Evolutionary conservation across 1,284 basidiomycete genomes (phyloP).

Genomic region (Marasmius sp.): DNA sequence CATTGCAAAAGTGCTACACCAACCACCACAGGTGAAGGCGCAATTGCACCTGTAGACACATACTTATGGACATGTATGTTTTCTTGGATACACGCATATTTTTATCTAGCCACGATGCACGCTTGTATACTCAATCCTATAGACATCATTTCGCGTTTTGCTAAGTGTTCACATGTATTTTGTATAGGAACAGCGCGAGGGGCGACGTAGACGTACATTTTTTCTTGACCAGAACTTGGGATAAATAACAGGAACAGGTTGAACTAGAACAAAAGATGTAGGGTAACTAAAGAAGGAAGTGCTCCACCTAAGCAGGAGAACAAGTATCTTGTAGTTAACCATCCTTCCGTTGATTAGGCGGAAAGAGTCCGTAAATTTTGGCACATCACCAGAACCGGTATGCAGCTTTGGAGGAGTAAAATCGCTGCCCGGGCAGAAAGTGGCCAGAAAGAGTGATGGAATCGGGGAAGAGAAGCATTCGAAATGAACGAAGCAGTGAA

Average conservation of each 20-base stretch:
- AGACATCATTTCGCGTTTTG: too few relatives aligned
- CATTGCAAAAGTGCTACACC: slow-evolving; percentile 45
- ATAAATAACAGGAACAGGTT: background rate
- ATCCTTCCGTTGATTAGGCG: slow-evolving; percentile 51
- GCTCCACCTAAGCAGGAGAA: slow-evolving; percentile 30
- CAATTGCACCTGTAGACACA: background rate
- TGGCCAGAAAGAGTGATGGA: slow-evolving; percentile 36
- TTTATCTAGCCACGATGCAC: too few relatives aligned
- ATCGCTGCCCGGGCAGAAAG: slow-evolving; percentile 72
- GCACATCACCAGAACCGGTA: slow-evolving; percentile 72
- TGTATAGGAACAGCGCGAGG: too few relatives aligned
- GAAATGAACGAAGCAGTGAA: too few relatives aligned
- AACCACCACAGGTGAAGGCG: background rate
- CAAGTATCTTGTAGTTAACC: slow-evolving; percentile 37
- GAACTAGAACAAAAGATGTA: slow-evolving; percentile 22
- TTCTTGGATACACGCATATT: too few relatives aligned
- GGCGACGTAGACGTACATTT: background rate
- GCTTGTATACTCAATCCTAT: too few relatives aligned
- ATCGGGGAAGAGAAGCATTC: background rate
- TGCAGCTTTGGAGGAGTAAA: slow-evolving; percentile 52
- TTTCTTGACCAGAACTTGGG: background rate
- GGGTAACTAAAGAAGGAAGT: slow-evolving; percentile 28
- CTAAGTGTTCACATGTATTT: too few relatives aligned
- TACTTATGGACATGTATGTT: too few relatives aligned
- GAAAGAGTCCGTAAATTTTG: slow-evolving; percentile 45